Percentiles rank a stretch among this genome's conserved stretches.
Conservation (phyloP, 345 rosid species). For the Kernera saxatilis region DNA sequence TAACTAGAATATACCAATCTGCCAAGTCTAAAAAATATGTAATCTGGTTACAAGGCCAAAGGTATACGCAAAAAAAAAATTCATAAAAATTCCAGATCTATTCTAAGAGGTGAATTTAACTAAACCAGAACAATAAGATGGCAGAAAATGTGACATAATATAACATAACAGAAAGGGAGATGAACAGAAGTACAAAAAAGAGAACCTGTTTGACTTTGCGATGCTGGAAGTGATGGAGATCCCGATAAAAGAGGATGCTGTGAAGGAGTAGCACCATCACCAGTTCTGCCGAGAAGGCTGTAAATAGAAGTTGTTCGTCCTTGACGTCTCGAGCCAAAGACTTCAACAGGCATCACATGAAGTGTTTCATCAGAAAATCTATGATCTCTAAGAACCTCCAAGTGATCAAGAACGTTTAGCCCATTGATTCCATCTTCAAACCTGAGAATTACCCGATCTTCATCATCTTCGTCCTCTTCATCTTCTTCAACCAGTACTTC, state of each 20-base stretch:
- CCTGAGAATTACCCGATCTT: slow-evolving; percentile 80
- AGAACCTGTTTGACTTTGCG: slow-evolving; percentile 64
- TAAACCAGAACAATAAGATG: background rate
- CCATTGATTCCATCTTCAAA: slow-evolving; percentile 90
- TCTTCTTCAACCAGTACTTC: slow-evolving; percentile 92
- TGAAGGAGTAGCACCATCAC: slow-evolving; percentile 57
- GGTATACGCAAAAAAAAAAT: background rate
- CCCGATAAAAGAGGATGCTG: slow-evolving; percentile 87
- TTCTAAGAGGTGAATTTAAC: background rate
- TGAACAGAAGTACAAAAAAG: background rate
- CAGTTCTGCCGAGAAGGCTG: slow-evolving; percentile 77
- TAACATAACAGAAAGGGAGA: background rate
- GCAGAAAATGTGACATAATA: background rate
- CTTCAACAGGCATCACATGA: slow-evolving; percentile 94
- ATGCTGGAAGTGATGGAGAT: slow-evolving; percentile 40
- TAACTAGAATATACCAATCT: background rate
- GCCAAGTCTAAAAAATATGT: background rate
- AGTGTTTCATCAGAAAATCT: slow-evolving; percentile 81
- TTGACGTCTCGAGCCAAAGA: slow-evolving; percentile 95
- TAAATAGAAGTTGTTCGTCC: slow-evolving; percentile 94
- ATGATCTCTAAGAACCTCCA: slow-evolving; percentile 87
- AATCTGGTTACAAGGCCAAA: background rate
- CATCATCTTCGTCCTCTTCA: slow-evolving; percentile 64
- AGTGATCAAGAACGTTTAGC: slow-evolving; percentile 85
- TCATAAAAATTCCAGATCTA: background rate